These are phyloP conservation scores for Saccharomyces hybrid DNA, from an alignment of 1,139 yeast species.

Conservation along the genomic window DNA sequence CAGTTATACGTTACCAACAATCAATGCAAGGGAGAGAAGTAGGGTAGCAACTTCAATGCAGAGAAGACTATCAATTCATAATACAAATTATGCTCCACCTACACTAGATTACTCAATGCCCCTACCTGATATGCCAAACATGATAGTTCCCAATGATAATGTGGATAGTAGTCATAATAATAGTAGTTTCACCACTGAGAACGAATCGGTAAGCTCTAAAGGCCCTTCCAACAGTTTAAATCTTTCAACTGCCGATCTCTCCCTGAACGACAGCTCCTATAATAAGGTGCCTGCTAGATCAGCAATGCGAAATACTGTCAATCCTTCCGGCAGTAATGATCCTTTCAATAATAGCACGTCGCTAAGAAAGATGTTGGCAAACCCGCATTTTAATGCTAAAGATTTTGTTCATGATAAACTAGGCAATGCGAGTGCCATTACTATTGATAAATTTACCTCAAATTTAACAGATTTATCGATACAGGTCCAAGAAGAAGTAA, in stretches of 20 bases:
- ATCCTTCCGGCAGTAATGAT: not conserved
- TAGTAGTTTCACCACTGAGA: not conserved
- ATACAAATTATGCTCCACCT: conserved; percentile 27
- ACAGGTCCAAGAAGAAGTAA: conserved; percentile 55
- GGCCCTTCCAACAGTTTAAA: not conserved
- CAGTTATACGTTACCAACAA: conserved; percentile 27
- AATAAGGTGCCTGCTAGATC: not conserved
- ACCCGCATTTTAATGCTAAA: conserved; percentile 42
- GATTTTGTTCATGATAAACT: conserved; percentile 47
- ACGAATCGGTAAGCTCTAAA: not conserved
- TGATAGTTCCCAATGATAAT: not conserved
- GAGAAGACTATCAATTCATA: conserved; percentile 35
- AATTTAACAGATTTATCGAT: conserved; percentile 47
- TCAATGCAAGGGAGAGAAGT: conserved; percentile 33
- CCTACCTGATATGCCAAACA: conserved; percentile 14
- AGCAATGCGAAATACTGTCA: not conserved
- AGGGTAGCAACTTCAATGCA: conserved; percentile 38
- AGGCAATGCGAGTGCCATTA: conserved; percentile 62
- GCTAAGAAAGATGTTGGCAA: conserved; percentile 27
- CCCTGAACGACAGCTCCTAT: not conserved
- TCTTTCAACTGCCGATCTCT: not conserved
- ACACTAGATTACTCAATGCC: conserved; percentile 28
- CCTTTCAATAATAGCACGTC: conserved; percentile 7
- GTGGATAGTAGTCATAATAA: not conserved
- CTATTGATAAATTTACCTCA: conserved; percentile 64